phyloP scores from a whole-genome alignment of 2,329 filamentous ascomycete genomes.

The Aspergillus sp. region DNA sequence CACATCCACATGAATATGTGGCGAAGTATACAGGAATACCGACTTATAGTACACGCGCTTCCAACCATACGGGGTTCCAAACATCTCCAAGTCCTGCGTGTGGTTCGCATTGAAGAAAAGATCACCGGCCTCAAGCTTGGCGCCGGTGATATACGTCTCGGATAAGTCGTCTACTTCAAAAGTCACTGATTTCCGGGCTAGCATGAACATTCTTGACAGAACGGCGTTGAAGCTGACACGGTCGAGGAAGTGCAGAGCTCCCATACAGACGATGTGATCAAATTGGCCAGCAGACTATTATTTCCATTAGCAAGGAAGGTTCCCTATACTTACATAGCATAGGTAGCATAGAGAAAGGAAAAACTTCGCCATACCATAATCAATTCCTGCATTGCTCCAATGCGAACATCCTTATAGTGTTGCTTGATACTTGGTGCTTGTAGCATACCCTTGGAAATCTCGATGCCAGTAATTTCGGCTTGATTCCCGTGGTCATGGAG shows the following conservation, averaged over 20 bases:
- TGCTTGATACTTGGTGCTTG: not conserved
- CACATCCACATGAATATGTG: too few species aligned
- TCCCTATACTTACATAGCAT: not conserved
- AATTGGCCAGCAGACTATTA: slow-evolving; percentile 1
- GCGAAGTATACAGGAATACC: too few species aligned
- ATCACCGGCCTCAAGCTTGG: too few species aligned
- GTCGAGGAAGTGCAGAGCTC: slow-evolving; percentile 4
- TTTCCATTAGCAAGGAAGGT: too few species aligned
- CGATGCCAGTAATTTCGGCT: not conserved
- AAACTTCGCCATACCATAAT: too few species aligned
- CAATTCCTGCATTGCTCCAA: slow-evolving; percentile 5
- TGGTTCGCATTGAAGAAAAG: too few species aligned
- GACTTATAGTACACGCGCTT: too few species aligned
- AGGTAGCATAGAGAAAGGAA: not conserved
- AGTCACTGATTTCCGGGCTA: slow-evolving; percentile 6
- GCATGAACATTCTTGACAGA: slow-evolving; percentile 7
- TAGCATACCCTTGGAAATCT: slow-evolving; percentile 1
- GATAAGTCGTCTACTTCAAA: not conserved
- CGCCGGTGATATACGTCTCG: too few species aligned
- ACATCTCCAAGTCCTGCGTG: too few species aligned
- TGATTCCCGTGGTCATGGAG: not conserved
- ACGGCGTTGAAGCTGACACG: slow-evolving; percentile 2
- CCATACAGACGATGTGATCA: slow-evolving; percentile 5
- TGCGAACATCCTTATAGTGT: not conserved
- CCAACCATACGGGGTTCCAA: too few species aligned